Evolutionary conservation across 495 filamentous ascomycete genomes (phyloP).

Genomic region (Neurospora pannonica): DNA sequence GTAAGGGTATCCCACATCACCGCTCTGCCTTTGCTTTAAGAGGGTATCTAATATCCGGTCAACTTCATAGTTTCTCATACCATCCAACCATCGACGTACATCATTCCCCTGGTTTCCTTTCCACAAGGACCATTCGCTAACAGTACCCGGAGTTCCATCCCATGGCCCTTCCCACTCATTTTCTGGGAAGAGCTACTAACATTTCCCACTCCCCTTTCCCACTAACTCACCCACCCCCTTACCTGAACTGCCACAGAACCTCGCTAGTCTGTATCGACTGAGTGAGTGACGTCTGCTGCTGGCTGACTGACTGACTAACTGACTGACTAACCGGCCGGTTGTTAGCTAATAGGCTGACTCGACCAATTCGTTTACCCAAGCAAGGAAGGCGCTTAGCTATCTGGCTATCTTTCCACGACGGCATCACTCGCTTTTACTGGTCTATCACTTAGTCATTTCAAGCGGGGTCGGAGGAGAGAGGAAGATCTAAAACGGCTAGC

Average conservation of each 20-base stretch:
- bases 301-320: too few species aligned
- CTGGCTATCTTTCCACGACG: not conserved
- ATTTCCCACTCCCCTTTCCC: not conserved
- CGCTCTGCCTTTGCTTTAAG: not conserved
- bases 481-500: not conserved
- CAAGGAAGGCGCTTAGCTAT: not conserved
- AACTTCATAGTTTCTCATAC: not conserved
- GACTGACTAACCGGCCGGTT: too few species aligned
- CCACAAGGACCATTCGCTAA: not conserved
- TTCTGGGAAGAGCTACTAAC: not conserved
- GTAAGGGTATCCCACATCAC: not conserved
- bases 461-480: not conserved
- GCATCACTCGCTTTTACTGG: not conserved
- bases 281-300: not conserved
- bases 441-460: not conserved
- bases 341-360: too few species aligned
- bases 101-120: too few species aligned
- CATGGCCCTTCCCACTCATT: not conserved
- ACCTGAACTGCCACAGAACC: too few species aligned
- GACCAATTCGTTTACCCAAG: too few species aligned
- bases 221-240: not conserved
- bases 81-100: not conserved
- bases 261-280: not conserved
- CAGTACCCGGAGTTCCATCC: not conserved
- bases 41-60: not conserved